Evolutionary conservation across 1,139 yeast species (phyloP).

Genomic region (Taphrina sp.): DNA sequence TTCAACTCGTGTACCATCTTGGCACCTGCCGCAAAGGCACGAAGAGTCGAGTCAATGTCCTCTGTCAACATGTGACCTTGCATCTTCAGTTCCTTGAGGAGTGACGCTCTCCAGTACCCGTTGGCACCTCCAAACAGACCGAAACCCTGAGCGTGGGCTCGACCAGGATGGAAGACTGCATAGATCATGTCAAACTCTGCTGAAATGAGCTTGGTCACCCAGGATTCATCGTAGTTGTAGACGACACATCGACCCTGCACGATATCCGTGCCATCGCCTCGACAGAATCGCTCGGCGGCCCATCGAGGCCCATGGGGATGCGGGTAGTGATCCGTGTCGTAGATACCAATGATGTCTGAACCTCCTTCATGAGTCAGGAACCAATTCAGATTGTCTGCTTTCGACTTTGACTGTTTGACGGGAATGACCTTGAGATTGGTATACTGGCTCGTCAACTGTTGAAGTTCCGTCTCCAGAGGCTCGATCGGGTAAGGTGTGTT

Average conservation of each 20-base stretch:
- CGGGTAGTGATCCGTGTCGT: constrained; percentile 32
- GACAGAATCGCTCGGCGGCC: constrained; percentile 32
- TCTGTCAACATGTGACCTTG: constrained; percentile 33
- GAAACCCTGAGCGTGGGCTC: constrained; percentile 30
- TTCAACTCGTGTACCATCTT: constrained; percentile 32
- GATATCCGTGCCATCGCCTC: constrained; percentile 30
- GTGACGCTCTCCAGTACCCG: constrained; percentile 31
- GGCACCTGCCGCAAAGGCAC: constrained; percentile 32
- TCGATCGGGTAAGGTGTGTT: constrained; percentile 30
- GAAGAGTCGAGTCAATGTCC: constrained; percentile 31
- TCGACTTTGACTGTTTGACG: constrained; percentile 23
- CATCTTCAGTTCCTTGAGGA: constrained; percentile 32
- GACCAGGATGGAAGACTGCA: constrained; percentile 32
- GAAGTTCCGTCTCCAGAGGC: constrained; percentile 29
- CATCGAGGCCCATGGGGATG: constrained; percentile 31
- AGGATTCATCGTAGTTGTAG: constrained; percentile 31
- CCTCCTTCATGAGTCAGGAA: constrained; percentile 27
- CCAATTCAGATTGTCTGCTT: constrained; percentile 28
- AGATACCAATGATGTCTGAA: constrained; percentile 31
- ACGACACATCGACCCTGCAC: constrained; percentile 32
- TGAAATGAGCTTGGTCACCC: constrained; percentile 31
- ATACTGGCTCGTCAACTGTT: constrained; percentile 16
- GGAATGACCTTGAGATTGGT: constrained; percentile 28
- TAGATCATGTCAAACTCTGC: constrained; percentile 33
- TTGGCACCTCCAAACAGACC: constrained; percentile 32